Base-by-base conservation (phyloP, 352 stramenopile genomes). In the Elongisporangium prolatum region DNA sequence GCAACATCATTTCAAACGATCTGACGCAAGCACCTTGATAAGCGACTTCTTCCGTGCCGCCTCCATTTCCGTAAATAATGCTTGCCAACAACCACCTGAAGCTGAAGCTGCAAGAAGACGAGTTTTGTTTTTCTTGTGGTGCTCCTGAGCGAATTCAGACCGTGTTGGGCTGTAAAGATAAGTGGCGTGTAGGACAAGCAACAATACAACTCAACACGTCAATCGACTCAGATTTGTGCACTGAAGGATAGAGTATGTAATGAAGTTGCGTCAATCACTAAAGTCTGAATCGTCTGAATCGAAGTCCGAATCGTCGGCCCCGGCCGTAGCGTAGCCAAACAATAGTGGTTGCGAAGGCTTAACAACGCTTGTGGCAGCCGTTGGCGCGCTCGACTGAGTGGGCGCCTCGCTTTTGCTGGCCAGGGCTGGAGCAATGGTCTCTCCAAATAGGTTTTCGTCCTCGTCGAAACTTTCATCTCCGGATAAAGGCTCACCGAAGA, bases 211-310 rank as follows among this genome's bases (percentile, higher is more conserved):
- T 2, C 4, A 40, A 40, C 9, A 34, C 24, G 24, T 40, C 9
- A 40, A 40, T 40, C 14, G 28, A 40, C 28, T 40, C 28, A 40
- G 8, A 40, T 14, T 14, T 40, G 28, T 40, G 28, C 28, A 40
- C 14, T 9, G 8, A 40, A 40, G 4, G 28, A n/a, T n/a, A n/a
- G n/a, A n/a, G n/a, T n/a, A n/a, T n/a, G 24, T 7, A 34, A 34
- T 7, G 24, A 40, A 40, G 28, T 9, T 9, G 9, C 28, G 17
- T 76, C 54, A 84, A 52, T 75, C 72, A 21, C 59, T 74, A 54
- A 86, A 82, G 28, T 77, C 77, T 44, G 73, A 81, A 34, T 86
- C 74, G 17, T 76, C 63, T 56, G 71, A 80, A 59, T 84, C 75
- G 24, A 73, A 89, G 50, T 85, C 72, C 56, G 58, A 65, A 52